Evolutionary conservation across 2,329 filamentous ascomycete genomes (phyloP), one percentile per base, ranked within the genome.

Genomic region (Blumeriella jaapii): DNA sequence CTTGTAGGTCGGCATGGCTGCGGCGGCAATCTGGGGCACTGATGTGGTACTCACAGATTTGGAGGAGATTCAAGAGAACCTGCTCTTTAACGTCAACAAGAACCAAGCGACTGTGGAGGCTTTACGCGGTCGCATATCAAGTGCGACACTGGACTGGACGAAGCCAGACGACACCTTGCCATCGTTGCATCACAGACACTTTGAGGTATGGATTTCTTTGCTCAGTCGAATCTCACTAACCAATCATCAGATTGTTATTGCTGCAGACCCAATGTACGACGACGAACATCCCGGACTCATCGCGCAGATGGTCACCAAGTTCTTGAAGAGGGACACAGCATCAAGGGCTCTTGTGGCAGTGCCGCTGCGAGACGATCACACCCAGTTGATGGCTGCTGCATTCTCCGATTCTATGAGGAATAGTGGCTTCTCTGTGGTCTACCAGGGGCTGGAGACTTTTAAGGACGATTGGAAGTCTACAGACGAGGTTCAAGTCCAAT

Each of bases 211-310:
- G 9, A 15, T 29, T 13, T 24, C 23, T 14, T 32, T 37, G 23
- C 11, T 28, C 10, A 24, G 3, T 7, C 10, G 29, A 7, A 13
- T 13, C 32, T 36, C 24, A 42, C 24, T 10, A 19, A 7, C 24
- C 10, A 15, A 5, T 20, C 11, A n/a, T n/a, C 61, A 79, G 65
- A 62, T 94, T 36, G 74, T 96, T 27, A 67, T 98, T 2, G 84
- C 76, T 2, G 85, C 89, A 2, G 91, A 98, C 57, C 73, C 84
- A 0, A 63, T 98, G 13, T 96, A 96, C 59, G 85, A 87, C 29
- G 70, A 86, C 31, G 70, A 82, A 3, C 91, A 96, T 53, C 85
- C 89, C 0, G 60, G 57, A 3, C 71, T 91, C 51, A 68, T 96
- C 14, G 75, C 78, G 0, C 65, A 74, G 10, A 78, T 82, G 10